Evolutionary conservation across 371 early-diverging fungal species (phyloP), one percentile per base, ranked within the genome.

Genomic region (Cokeromyces recurvatus): DNA sequence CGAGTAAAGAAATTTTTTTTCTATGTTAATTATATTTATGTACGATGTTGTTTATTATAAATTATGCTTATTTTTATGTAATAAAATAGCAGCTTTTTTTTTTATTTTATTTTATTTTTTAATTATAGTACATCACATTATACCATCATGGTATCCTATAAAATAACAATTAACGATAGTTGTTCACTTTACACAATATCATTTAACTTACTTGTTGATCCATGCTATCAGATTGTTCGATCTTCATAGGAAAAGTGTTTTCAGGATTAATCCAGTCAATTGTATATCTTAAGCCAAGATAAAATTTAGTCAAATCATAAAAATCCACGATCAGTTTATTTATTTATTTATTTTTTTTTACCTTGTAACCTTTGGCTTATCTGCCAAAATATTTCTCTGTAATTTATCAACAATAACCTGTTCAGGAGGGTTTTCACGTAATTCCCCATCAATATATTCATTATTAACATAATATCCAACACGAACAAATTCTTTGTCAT

Each of bases 401-500:
- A 97, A 59, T 53, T 86, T 85, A 11, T 83, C 86, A 32, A 88
- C 66, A 16, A 72, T 64, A 8, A 85, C 77, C 34, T 71, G 63
- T 5, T 62, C 61, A 38, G 70, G 76, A 23, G 76, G 76, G 22
- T 60, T 58, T 23, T 59, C 57, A 16, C 62, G 66, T 20, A 65
- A 41, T 17, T 43, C 48, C 67, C 80, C 46, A 43, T 92, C 91
- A n/a, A 60, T 44, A 63, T 95, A 94, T 51, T 92, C 90, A 66
- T 91, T 95, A 70, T 96, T 90, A 41, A 95, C 93, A 56, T 92
- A 94, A 73, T 95, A 98, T 12, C 96, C 97, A 47, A 97, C 90
- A 51, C 95, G 85, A 34, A 94, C 90, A 75, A 96, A 98, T 68
- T 95, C 95, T 54, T 84, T 81, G 32, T 82, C 85, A 53, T 79